Conservation (phyloP, 1,284 basidiomycete genomes). For the Sanghuangporus baumii region DNA sequence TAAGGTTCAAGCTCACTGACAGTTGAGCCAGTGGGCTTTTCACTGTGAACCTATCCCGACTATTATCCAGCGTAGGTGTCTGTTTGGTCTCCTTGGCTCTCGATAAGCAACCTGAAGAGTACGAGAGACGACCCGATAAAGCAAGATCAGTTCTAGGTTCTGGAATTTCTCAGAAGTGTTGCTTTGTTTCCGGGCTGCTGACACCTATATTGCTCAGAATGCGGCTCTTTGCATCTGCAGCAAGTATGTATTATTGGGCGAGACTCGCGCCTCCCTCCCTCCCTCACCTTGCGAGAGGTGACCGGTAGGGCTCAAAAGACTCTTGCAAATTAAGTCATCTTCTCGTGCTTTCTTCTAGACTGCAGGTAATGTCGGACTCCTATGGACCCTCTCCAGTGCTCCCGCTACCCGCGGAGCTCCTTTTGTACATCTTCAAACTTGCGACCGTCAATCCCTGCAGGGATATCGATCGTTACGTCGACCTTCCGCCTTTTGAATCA, state of each 20-base stretch:
- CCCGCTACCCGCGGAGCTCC: conserved; percentile 4
- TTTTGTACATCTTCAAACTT: conserved; percentile 5
- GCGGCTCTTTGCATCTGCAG: background rate
- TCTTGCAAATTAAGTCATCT: background rate
- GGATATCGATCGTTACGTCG: background rate
- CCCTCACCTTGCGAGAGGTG: background rate
- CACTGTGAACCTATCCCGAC: no score
- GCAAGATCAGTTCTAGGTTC: no score
- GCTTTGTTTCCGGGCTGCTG: background rate
- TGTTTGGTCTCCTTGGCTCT: no score
- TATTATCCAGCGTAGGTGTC: no score
- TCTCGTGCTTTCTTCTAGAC: background rate
- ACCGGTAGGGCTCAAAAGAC: background rate
- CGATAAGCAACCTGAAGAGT: no score
- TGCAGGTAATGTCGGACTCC: background rate
- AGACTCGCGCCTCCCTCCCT: background rate
- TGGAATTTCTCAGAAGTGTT: no score
- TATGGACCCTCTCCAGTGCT: background rate
- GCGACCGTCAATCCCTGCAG: background rate
- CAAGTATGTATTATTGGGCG: background rate
- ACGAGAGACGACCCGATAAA: no score
- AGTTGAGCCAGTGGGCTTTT: no score
- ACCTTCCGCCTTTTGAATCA: conserved; percentile 6
- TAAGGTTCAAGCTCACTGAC: no score
- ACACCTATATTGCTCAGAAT: background rate